phyloP scores from a whole-genome alignment of 208 protist species.

The Vickermania ingenoplastis region DNA sequence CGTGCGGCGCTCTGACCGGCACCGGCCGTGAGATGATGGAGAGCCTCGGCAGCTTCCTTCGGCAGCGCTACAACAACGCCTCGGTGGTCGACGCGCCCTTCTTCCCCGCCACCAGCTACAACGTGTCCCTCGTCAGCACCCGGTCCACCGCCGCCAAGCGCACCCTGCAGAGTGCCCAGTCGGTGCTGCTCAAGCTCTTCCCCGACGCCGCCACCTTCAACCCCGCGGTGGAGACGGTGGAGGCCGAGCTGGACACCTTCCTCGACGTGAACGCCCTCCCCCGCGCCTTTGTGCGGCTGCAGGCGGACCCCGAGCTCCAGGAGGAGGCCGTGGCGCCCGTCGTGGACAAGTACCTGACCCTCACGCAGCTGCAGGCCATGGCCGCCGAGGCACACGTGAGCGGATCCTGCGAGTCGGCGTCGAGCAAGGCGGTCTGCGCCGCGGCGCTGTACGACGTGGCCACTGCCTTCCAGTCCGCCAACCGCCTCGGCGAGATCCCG shows the following conservation, averaged over 20 bases:
- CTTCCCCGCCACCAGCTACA: slow-evolving; percentile 31
- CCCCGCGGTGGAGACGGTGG: slow-evolving; percentile 32
- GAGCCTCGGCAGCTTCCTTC: slow-evolving; percentile 24
- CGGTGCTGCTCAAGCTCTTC: slow-evolving; percentile 41
- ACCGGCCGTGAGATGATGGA: not conserved
- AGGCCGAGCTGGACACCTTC: slow-evolving; percentile 26
- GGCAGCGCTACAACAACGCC: slow-evolving; percentile 23
- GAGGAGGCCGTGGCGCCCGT: slow-evolving; percentile 11
- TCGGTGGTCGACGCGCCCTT: slow-evolving; percentile 9
- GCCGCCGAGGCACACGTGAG: slow-evolving; percentile 28
- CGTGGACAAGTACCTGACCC: slow-evolving; percentile 28
- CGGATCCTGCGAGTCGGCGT: slow-evolving; percentile 18
- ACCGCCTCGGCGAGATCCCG: slow-evolving; percentile 15
- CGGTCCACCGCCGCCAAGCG: slow-evolving; percentile 46
- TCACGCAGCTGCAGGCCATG: slow-evolving; percentile 20
- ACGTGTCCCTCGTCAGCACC: slow-evolving; percentile 33
- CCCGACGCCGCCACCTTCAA: slow-evolving; percentile 21
- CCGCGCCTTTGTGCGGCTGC: slow-evolving; percentile 15
- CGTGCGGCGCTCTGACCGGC: not conserved
- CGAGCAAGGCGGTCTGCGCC: slow-evolving; percentile 16
- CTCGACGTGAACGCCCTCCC: slow-evolving; percentile 29
- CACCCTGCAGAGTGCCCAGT: slow-evolving; percentile 43
- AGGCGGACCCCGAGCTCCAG: slow-evolving; percentile 10
- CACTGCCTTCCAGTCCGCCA: slow-evolving; percentile 20
- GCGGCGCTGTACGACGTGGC: slow-evolving; percentile 34